Evolutionary conservation across 306 rosid species (phyloP).

Genomic region (Neltuma alba): DNA sequence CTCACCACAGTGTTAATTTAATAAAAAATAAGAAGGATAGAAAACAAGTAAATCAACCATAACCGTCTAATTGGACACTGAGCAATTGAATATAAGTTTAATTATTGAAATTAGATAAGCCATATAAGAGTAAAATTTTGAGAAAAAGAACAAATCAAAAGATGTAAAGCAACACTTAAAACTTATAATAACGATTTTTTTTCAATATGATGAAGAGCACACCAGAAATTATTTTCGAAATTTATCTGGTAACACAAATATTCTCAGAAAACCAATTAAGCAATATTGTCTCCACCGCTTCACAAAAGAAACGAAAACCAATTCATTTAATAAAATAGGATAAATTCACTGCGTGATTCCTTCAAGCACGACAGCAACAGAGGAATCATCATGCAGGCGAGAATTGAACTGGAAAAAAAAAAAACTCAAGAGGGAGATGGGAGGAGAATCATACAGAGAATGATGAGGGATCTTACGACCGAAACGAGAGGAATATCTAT

Average conservation of each 20-base stretch:
- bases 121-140: background rate
- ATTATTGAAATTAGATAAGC: background rate
- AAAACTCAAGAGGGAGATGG: background rate
- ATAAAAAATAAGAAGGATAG: background rate
- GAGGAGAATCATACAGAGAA: slow-evolving; percentile 61
- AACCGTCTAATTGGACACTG: background rate
- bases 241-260: background rate
- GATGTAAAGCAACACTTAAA: background rate
- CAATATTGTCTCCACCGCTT: background rate
- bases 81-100: slow-evolving; percentile 2
- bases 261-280: background rate
- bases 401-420: background rate
- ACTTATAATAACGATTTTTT: background rate
- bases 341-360: background rate
- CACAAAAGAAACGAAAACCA: background rate
- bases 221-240: no score
- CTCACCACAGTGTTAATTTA: no score
- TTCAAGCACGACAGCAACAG: slow-evolving; percentile 6
- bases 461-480: slow-evolving; percentile 75
- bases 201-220: no score
- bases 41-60: background rate
- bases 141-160: background rate
- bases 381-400: background rate
- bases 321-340: background rate
- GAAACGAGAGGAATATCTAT: slow-evolving; percentile 90